Conservation (phyloP, 768 basidiomycete genomes). For the Collybia nuda region DNA sequence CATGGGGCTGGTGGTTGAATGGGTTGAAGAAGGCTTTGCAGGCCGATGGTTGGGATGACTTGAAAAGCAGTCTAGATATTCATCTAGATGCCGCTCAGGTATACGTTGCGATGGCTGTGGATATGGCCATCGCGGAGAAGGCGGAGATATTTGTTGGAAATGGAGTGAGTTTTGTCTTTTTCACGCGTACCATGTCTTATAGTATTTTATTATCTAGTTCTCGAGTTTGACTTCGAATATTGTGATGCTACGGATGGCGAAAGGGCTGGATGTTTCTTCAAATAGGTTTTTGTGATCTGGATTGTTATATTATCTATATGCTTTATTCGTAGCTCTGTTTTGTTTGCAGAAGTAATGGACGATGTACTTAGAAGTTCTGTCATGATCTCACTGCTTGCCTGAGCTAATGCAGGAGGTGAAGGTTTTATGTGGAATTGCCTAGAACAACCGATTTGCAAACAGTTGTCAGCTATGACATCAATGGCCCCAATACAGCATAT, state of each 20-base stretch:
- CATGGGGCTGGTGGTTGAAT: slow-evolving; percentile 40
- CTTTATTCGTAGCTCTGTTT: neutral
- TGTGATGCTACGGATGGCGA: slow-evolving; percentile 43
- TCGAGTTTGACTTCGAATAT: slow-evolving; percentile 53
- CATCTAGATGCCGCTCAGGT: slow-evolving; percentile 43
- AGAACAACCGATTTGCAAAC: neutral
- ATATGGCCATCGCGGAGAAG: slow-evolving; percentile 58
- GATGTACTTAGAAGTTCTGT: neutral
- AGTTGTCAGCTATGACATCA: slow-evolving; percentile 15
- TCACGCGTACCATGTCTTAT: neutral
- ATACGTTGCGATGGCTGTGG: slow-evolving; percentile 51
- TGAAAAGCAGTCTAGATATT: slow-evolving; percentile 41
- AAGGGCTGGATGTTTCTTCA: slow-evolving; percentile 35
- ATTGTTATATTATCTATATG: slow-evolving; percentile 5
- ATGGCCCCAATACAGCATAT: slow-evolving; percentile 1
- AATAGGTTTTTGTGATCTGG: slow-evolving; percentile 41
- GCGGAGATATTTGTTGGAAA: slow-evolving; percentile 65
- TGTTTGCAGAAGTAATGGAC: neutral
- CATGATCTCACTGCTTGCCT: neutral
- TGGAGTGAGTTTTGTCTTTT: slow-evolving; percentile 42
- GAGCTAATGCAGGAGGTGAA: neutral
- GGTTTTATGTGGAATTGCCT: neutral
- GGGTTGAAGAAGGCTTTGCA: slow-evolving; percentile 35
- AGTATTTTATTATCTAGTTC: slow-evolving; percentile 26
- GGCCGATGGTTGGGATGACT: slow-evolving; percentile 50